Conservation (phyloP, 345 rosid species). For the Kernera saxatilis region DNA sequence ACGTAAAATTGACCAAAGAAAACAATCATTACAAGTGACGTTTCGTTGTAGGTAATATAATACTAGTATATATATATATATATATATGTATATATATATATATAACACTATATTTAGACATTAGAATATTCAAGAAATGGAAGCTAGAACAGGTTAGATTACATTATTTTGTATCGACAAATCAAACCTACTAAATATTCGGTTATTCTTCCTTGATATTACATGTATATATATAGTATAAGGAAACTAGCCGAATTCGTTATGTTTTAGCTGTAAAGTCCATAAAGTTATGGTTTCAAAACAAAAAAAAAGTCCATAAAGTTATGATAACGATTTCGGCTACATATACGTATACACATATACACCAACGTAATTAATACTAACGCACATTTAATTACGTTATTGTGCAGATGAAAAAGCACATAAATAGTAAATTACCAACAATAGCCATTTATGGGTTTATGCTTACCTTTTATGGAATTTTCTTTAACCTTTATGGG, state of each 20-base stretch:
- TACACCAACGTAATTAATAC: too few species aligned
- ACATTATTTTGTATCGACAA: conserved; percentile 2
- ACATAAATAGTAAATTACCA: too few species aligned
- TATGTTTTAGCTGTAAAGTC: conserved; percentile 8
- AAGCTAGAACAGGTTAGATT: conserved; percentile 10
- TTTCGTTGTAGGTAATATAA: not conserved
- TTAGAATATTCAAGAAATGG: conserved; percentile 16
- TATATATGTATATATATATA: too few species aligned
- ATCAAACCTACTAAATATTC: conserved; percentile 4
- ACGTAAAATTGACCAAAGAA: conserved; percentile 5
- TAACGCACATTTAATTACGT: too few species aligned
- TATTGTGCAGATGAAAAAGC: too few species aligned
- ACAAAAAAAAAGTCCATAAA: too few species aligned
- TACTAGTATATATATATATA: not conserved
- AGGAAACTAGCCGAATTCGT: not conserved
- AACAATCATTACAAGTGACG: conserved; percentile 19
- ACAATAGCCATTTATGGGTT: too few species aligned
- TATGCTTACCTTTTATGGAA: not conserved
- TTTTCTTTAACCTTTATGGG: too few species aligned
- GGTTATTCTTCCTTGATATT: not conserved
- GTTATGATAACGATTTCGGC: too few species aligned
- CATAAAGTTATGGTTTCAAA: not conserved
- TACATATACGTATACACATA: too few species aligned
- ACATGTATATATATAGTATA: not conserved
- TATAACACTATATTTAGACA: not conserved